phyloP scores from a whole-genome alignment of 2,329 filamentous ascomycete species.

The Verticillium nubilum region DNA sequence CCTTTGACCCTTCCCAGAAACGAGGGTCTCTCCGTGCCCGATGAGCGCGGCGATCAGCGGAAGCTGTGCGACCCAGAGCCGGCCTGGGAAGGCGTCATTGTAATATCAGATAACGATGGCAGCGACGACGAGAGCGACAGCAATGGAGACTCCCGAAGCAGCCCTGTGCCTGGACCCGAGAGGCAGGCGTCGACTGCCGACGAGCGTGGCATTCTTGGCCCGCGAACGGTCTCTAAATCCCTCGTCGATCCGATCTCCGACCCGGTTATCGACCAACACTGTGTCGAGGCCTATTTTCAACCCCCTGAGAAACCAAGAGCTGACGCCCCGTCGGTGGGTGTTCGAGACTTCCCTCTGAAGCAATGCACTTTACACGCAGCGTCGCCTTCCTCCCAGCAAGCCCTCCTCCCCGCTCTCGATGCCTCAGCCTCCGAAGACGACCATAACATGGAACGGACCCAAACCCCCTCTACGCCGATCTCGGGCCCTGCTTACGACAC shows the following conservation, averaged over 20 bases:
- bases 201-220: background rate
- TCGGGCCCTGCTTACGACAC: background rate
- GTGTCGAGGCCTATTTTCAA: background rate
- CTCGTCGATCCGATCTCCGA: background rate
- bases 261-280: background rate
- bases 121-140: background rate
- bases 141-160: background rate
- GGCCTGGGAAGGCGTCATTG: background rate
- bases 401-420: slow-evolving; percentile 1
- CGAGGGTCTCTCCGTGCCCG: background rate
- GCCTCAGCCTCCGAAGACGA: background rate
- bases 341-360: background rate
- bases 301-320: background rate
- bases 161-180: background rate
- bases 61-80: background rate
- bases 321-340: background rate
- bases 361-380: background rate
- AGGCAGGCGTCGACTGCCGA: background rate
- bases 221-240: background rate
- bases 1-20: background rate
- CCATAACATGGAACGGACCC: background rate
- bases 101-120: background rate
- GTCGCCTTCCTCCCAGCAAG: background rate
- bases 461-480: background rate
- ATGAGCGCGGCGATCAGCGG: background rate